Evolutionary conservation across 768 basidiomycete species (phyloP).

Genomic region (Gyrodon lividus): DNA sequence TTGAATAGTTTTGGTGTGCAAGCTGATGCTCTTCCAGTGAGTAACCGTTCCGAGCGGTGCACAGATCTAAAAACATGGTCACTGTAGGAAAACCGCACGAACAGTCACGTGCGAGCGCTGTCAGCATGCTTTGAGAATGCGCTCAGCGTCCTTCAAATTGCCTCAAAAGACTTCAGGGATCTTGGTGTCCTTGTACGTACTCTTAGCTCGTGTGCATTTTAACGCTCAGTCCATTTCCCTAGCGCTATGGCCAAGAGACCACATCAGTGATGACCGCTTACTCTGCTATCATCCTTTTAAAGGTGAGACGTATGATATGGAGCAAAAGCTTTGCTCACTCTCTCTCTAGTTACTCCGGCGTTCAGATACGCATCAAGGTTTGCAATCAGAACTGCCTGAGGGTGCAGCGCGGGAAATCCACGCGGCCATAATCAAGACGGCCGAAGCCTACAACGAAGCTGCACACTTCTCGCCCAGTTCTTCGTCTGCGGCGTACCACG

Average conservation of each 20-base stretch:
- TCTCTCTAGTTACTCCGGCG: slow-evolving; percentile 62
- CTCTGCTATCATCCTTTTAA: slow-evolving; percentile 76
- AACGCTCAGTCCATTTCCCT: slow-evolving; percentile 9
- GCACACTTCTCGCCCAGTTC: slow-evolving; percentile 59
- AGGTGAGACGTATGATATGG: slow-evolving; percentile 42
- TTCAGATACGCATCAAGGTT: slow-evolving; percentile 52
- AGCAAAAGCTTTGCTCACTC: slow-evolving; percentile 1
- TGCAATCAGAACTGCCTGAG: slow-evolving; percentile 60
- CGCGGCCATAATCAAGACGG: slow-evolving; percentile 61
- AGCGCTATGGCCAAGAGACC: slow-evolving; percentile 86
- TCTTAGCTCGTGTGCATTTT: slow-evolving; percentile 26
- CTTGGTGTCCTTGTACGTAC: slow-evolving; percentile 69
- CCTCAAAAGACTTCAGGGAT: slow-evolving; percentile 69
- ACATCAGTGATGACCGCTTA: slow-evolving; percentile 87
- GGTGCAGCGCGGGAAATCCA: slow-evolving; percentile 66
- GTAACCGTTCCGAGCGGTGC: slow-evolving; percentile 23
- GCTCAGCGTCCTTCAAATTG: slow-evolving; percentile 64
- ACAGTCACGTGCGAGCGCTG: slow-evolving; percentile 66
- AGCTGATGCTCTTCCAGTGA: slow-evolving; percentile 54
- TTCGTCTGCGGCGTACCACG: slow-evolving; percentile 71
- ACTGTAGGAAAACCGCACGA: slow-evolving; percentile 52
- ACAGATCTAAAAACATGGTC: neutral
- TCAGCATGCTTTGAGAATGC: slow-evolving; percentile 75
- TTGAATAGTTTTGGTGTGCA: slow-evolving; percentile 83
- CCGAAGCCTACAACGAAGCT: slow-evolving; percentile 76